Conservation (phyloP, 208 protist species). For the Endotrypanum monterogeii region DNA sequence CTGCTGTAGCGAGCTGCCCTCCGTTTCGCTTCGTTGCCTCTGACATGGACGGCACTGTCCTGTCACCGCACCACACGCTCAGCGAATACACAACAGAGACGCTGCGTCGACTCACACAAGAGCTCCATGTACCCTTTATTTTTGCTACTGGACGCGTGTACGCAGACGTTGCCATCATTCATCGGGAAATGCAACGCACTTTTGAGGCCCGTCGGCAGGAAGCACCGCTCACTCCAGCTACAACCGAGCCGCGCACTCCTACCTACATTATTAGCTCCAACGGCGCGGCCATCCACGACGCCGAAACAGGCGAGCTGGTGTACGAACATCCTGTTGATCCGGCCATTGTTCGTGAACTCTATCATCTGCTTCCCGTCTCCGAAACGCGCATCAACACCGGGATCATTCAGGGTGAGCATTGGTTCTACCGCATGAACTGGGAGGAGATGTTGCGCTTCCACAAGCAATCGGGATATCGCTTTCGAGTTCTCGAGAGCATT, state of each 20-base stretch:
- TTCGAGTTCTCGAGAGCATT: constrained; percentile 38
- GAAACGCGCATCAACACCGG: constrained; percentile 58
- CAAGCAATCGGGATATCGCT: constrained; percentile 48
- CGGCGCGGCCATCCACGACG: constrained; percentile 52
- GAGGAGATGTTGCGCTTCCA: constrained; percentile 56
- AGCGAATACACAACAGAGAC: constrained; percentile 39
- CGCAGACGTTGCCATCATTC: constrained; percentile 49
- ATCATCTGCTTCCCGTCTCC: constrained; percentile 32
- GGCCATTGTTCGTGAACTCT: constrained; percentile 27
- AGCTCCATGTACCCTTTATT: constrained; percentile 63
- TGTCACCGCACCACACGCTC: constrained; percentile 42
- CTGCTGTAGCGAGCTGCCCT: background rate
- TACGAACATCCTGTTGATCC: constrained; percentile 34
- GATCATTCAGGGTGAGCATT: constrained; percentile 41
- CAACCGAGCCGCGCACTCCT: constrained; percentile 11
- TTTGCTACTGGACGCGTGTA: constrained; percentile 74
- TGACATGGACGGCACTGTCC: constrained; percentile 66
- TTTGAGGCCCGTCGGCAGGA: constrained; percentile 40
- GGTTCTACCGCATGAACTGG: constrained; percentile 39
- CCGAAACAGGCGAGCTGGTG: constrained; percentile 37
- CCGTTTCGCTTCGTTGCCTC: constrained; percentile 47
- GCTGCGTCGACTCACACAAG: constrained; percentile 48
- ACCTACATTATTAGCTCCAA: constrained; percentile 55
- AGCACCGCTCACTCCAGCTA: constrained; percentile 28
- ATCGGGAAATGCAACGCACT: constrained; percentile 41